Evolutionary conservation across 2,329 filamentous ascomycete species (phyloP).

Genomic region (Coniosporium uncinatum): DNA sequence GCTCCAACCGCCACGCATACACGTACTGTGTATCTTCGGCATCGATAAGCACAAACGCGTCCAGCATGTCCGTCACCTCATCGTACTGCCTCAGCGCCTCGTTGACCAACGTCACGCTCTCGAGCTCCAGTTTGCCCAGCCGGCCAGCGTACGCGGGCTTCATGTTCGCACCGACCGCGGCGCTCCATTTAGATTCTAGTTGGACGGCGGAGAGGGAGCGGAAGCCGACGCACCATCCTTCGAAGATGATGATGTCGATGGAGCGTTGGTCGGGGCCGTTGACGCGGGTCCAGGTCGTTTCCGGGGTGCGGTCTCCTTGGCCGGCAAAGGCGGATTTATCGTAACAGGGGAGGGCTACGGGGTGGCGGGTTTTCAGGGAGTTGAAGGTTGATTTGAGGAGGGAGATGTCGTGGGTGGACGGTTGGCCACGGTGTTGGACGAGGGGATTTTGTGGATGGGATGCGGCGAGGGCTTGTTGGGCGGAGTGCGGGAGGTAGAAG

Average conservation of each 20-base stretch:
- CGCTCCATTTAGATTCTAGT: constrained; percentile 46
- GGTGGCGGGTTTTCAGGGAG: constrained; percentile 21
- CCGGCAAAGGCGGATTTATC: constrained; percentile 78
- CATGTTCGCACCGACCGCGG: constrained; percentile 23
- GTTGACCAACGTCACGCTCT: not conserved
- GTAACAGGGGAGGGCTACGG: constrained; percentile 66
- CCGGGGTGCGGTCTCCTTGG: constrained; percentile 67
- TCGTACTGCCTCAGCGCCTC: constrained; percentile 2
- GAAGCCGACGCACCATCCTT: constrained; percentile 92
- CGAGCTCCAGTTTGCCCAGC: not conserved
- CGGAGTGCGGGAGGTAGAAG: constrained; percentile 72
- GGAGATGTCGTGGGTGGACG: constrained; percentile 72
- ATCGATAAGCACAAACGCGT: constrained; percentile 64
- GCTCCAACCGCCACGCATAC: constrained; percentile 79
- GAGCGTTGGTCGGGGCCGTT: constrained; percentile 42
- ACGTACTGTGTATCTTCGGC: constrained; percentile 70
- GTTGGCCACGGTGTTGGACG: constrained; percentile 77
- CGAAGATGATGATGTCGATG: constrained; percentile 68
- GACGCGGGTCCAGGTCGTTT: constrained; percentile 54
- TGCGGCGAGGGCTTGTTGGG: constrained; percentile 60
- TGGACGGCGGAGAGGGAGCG: constrained; percentile 52
- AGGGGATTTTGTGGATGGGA: constrained; percentile 67
- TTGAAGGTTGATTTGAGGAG: constrained; percentile 24
- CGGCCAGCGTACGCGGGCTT: not conserved
- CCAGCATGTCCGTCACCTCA: constrained; percentile 31